Percentiles rank a stretch among this genome's conserved stretches.
These are phyloP conservation scores for Spiromastix sp. DNA, from an alignment of 2,329 filamentous ascomycete genomes.

Conservation along the genomic window DNA sequence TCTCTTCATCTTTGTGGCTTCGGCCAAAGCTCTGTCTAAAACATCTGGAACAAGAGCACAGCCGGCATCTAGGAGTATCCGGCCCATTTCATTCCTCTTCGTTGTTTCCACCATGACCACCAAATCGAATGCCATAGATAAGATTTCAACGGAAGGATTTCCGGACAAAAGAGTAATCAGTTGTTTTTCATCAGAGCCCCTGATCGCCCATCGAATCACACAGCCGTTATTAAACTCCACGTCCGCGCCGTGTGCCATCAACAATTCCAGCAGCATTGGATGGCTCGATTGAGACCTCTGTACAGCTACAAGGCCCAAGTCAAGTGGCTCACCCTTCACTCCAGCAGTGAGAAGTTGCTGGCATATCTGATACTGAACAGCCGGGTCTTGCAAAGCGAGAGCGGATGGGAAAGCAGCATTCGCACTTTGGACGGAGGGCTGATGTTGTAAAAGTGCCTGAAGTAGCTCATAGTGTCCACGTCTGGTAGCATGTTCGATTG, in stretches of 20 bases:
- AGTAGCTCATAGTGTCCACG: conserved; percentile 8
- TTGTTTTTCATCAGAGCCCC: conserved; percentile 10
- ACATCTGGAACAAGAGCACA: conserved; percentile 5
- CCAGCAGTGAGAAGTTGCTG: conserved; percentile 11
- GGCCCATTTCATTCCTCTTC: conserved; percentile 9
- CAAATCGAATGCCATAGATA: conserved; percentile 6
- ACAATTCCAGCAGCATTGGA: conserved; percentile 9
- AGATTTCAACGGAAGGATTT: conserved; percentile 7
- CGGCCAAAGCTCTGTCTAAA: conserved; percentile 6
- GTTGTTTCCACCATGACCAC: conserved; percentile 5
- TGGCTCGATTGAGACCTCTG: conserved; percentile 8
- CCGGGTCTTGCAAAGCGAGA: conserved; percentile 5
- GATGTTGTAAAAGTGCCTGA: conserved; percentile 9
- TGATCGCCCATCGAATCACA: conserved; percentile 10
- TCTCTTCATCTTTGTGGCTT: conserved; percentile 5
- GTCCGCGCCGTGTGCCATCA: conserved; percentile 11
- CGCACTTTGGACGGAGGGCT: conserved; percentile 7
- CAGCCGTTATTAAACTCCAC: conserved; percentile 11
- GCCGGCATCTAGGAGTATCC: conserved; percentile 8
- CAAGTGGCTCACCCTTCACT: conserved; percentile 9
- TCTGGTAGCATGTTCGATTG: conserved; percentile 8
- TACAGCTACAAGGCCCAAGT: conserved; percentile 7
- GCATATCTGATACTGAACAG: conserved; percentile 10
- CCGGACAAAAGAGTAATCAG: conserved; percentile 9
- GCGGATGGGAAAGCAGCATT: conserved; percentile 8